phyloP scores from a whole-genome alignment of 768 basidiomycete genomes.

The Lactifluus subvellereus region DNA sequence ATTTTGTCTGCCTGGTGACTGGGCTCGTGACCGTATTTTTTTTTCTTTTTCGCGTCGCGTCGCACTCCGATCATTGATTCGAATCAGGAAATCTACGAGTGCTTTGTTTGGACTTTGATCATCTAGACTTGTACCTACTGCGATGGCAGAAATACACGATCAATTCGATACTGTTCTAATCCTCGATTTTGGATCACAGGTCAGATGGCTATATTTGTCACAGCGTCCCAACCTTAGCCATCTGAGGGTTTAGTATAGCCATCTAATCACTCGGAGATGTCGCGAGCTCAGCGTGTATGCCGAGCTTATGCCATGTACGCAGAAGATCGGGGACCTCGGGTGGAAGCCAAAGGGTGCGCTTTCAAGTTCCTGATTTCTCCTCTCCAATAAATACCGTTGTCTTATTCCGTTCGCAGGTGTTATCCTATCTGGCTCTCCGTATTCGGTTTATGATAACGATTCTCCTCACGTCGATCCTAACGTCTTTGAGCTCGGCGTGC shows the following conservation, averaged over 20 bases:
- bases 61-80: not conserved
- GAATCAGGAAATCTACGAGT: not conserved
- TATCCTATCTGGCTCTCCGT: slow-evolving; percentile 96
- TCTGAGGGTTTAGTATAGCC: slow-evolving; percentile 67
- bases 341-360: slow-evolving; percentile 89
- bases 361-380: slow-evolving; percentile 19
- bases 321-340: slow-evolving; percentile 75
- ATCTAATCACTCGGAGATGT: slow-evolving; percentile 95
- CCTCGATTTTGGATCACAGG: slow-evolving; percentile 96
- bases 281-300: slow-evolving; percentile 97
- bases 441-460: slow-evolving; percentile 91
- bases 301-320: slow-evolving; percentile 95
- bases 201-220: slow-evolving; percentile 31
- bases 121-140: not conserved
- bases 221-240: slow-evolving; percentile 12
- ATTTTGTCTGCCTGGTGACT: not conserved
- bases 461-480: slow-evolving; percentile 93
- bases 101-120: not conserved
- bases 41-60: not conserved
- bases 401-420: slow-evolving; percentile 53
- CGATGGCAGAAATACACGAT: slow-evolving; percentile 86
- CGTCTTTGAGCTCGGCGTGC: slow-evolving; percentile 82
- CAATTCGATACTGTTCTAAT: slow-evolving; percentile 96
- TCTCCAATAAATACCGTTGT: not conserved
- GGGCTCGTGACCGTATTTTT: not conserved